phyloP scores from a whole-genome alignment of 192 early-diverging fungal genomes.

The Entophlyctis luteolus region DNA sequence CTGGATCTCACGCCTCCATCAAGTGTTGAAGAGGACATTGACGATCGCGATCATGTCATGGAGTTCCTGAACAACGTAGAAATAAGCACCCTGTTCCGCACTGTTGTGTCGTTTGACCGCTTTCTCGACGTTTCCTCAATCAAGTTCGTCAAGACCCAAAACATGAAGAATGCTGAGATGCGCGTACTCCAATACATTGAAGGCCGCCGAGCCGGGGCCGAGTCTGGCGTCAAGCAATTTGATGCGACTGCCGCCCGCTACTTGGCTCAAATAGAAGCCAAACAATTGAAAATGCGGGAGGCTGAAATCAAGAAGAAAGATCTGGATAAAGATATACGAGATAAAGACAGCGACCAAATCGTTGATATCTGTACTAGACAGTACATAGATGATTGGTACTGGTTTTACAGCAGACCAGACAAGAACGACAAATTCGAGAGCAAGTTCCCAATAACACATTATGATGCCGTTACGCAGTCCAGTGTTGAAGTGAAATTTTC shows the following conservation, averaged over 20 bases:
- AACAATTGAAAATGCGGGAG: no score
- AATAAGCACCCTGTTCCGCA: slow-evolving; percentile 1
- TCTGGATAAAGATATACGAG: no score
- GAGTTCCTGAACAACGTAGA: not conserved
- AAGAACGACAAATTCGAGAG: not conserved
- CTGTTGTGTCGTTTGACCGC: not conserved
- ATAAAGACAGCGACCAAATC: no score
- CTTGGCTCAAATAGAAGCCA: no score
- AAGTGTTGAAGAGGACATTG: not conserved
- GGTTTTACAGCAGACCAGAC: not conserved
- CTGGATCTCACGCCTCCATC: not conserved
- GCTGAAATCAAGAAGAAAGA: no score
- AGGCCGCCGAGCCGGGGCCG: not conserved
- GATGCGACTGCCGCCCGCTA: not conserved
- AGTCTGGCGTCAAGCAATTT: not conserved
- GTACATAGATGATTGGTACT: not conserved
- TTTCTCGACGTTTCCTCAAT: not conserved
- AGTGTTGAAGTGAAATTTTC: not conserved
- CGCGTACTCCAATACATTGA: not conserved
- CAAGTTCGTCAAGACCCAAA: slow-evolving; percentile 4
- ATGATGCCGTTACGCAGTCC: not conserved
- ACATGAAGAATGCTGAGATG: not conserved
- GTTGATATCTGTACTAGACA: no score
- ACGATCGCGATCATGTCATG: not conserved
- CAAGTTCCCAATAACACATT: not conserved